Evolutionary conservation across 2,329 filamentous ascomycete genomes (phyloP).

Genomic region (Elsinoe fawcettii): DNA sequence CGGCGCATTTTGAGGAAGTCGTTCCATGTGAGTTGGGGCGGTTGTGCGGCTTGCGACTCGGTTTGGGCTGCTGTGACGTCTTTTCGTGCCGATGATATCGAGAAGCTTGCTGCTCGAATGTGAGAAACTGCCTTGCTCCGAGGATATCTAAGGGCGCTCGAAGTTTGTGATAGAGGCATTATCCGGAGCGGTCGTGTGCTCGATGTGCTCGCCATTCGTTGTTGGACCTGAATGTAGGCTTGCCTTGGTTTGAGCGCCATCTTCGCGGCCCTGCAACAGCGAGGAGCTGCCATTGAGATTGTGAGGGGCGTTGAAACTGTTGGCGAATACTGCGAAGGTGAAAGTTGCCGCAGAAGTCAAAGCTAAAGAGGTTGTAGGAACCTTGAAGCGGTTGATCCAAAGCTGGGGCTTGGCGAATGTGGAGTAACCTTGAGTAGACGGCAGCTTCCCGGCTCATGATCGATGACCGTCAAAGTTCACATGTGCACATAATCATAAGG

Average conservation of each 20-base stretch:
- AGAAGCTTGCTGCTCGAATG: neutral
- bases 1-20: slow-evolving; percentile 86
- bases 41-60: slow-evolving; percentile 17
- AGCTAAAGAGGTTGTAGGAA: neutral
- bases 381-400: neutral
- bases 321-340: neutral
- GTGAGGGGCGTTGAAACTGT: neutral
- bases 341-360: slow-evolving; percentile 3
- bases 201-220: neutral
- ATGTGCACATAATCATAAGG: neutral
- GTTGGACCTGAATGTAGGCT: neutral
- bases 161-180: neutral
- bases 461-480: neutral
- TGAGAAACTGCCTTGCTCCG: neutral
- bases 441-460: neutral
- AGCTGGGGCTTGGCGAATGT: neutral
- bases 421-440: no score
- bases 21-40: slow-evolving; percentile 59
- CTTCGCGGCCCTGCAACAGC: neutral
- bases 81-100: slow-evolving; percentile 14
- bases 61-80: slow-evolving; percentile 15
- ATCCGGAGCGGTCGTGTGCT: neutral
- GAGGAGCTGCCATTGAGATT: neutral
- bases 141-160: neutral
- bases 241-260: neutral